phyloP scores from a whole-genome alignment of 371 early-diverging fungal species.

The Mucor velutinosus region DNA sequence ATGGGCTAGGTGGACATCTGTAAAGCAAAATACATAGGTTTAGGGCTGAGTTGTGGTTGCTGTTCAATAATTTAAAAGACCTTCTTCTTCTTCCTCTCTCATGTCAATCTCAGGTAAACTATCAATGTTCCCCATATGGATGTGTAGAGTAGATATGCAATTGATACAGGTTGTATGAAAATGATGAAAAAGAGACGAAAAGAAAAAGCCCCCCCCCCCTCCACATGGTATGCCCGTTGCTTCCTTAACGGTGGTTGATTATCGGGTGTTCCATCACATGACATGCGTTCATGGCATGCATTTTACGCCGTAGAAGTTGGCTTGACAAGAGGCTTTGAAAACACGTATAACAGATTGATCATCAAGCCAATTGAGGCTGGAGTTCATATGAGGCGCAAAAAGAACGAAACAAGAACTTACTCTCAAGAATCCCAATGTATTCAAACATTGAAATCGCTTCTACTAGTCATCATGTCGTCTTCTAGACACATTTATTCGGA shows the following conservation, averaged over 20 bases:
- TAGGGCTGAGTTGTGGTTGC: background rate
- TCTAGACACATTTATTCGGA: background rate
- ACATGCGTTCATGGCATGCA: background rate
- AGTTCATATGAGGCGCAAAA: background rate
- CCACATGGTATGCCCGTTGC: background rate
- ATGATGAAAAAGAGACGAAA: background rate
- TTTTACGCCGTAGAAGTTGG: background rate
- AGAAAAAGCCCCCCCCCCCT: background rate
- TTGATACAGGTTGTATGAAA: background rate
- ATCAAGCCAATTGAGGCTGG: background rate
- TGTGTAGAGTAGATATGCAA: background rate
- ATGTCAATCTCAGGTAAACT: slow-evolving; percentile 16
- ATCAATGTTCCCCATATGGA: slow-evolving; percentile 24
- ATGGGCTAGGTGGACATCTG: slow-evolving; percentile 56
- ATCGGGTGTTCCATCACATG: slow-evolving; percentile 15
- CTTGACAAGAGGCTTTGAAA: background rate
- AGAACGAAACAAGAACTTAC: background rate
- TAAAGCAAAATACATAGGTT: background rate
- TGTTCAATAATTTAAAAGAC: background rate
- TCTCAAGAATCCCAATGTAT: background rate
- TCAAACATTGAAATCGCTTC: background rate
- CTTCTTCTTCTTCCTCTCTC: slow-evolving; percentile 7
- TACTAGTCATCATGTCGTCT: background rate
- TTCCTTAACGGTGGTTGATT: background rate
- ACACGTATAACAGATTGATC: background rate